A percentile compares a stretch with the other conserved stretches of the same genome.
These are phyloP conservation scores for Scutellaria baicalensis DNA, from an alignment of 257 asterid genomes.

Conservation along the genomic window DNA sequence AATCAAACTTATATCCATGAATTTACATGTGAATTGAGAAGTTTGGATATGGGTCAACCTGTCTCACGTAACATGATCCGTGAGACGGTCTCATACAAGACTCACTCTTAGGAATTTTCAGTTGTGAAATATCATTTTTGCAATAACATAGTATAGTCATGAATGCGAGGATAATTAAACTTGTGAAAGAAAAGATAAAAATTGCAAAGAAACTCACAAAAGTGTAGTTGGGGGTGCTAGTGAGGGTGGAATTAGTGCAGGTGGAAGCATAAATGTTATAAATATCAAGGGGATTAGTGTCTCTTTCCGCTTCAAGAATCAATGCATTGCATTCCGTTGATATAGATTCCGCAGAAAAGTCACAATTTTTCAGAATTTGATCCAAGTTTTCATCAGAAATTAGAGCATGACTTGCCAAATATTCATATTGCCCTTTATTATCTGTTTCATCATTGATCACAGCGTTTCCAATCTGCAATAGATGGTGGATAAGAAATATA, in stretches of 20 bases:
- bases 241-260: slow-evolving; percentile 36
- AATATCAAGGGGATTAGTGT: slow-evolving; percentile 22
- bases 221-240: slow-evolving; percentile 30
- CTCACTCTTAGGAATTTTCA: no score
- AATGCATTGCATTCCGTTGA: slow-evolving; percentile 25
- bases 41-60: no score
- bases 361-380: slow-evolving; percentile 30
- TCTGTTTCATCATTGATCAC: slow-evolving; percentile 61
- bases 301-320: not conserved
- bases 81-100: no score
- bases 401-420: slow-evolving; percentile 50
- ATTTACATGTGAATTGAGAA: no score
- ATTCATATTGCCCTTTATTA: slow-evolving; percentile 52
- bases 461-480: slow-evolving; percentile 66
- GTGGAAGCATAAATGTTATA: slow-evolving; percentile 60
- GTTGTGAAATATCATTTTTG: no score
- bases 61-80: no score
- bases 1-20: no score
- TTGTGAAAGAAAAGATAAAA: not conserved
- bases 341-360: slow-evolving; percentile 15
- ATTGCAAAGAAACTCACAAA: slow-evolving; percentile 22
- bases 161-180: no score
- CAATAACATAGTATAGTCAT: no score
- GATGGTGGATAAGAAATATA: no score
- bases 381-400: slow-evolving; percentile 35